phyloP scores from a whole-genome alignment of 2,329 filamentous ascomycete genomes.

The Chrysoporthe deuterocubensis region DNA sequence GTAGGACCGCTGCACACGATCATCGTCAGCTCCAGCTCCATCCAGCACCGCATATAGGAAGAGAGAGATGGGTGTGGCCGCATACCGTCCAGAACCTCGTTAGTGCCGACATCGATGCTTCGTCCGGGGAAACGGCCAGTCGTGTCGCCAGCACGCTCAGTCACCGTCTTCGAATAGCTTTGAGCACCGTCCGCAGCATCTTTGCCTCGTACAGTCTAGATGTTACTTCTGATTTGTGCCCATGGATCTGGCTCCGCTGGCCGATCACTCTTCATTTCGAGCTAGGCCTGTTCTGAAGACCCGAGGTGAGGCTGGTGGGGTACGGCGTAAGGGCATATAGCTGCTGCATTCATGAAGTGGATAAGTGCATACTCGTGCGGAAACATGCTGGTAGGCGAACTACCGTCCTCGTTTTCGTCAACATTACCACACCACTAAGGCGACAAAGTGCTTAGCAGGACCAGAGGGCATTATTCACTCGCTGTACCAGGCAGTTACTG shows the following conservation, averaged over 20 bases:
- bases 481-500: too few relatives aligned
- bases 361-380: neutral
- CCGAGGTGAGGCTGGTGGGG: neutral
- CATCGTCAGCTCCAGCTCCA: constrained; percentile 26
- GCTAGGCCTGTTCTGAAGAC: constrained; percentile 13
- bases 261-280: constrained; percentile 21
- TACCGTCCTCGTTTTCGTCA: neutral
- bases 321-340: too few relatives aligned
- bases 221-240: constrained; percentile 9
- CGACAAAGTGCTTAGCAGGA: neutral
- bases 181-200: constrained; percentile 46
- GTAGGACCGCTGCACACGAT: constrained; percentile 69
- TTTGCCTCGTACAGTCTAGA: constrained; percentile 17
- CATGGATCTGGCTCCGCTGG: constrained; percentile 17
- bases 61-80: neutral
- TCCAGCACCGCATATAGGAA: neutral
- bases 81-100: constrained; percentile 53
- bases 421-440: neutral
- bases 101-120: constrained; percentile 38
- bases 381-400: neutral
- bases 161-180: constrained; percentile 47
- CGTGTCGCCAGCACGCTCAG: constrained; percentile 45
- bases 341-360: neutral
- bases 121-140: constrained; percentile 20
- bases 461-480: too few relatives aligned